Conservation (phyloP, 805 yeast genomes). For the Candida schatavii region DNA sequence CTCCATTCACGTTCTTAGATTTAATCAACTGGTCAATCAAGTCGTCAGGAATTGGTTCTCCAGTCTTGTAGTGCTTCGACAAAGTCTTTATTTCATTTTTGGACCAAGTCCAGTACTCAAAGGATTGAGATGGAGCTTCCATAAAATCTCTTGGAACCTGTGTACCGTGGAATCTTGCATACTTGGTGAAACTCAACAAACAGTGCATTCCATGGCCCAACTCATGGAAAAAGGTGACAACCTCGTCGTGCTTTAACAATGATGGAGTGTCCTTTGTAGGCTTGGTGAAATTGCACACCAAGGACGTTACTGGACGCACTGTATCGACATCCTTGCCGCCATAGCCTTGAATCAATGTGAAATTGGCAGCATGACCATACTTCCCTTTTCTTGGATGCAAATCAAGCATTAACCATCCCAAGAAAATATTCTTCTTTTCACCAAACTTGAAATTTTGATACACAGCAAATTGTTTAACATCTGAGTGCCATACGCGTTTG, state of each 20-base stretch:
- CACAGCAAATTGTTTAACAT: constrained; percentile 70
- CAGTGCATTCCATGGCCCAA: constrained; percentile 88
- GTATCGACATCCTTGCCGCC: constrained; percentile 41
- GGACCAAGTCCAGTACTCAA: constrained; percentile 88
- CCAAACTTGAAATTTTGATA: constrained; percentile 54
- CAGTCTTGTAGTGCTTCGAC: constrained; percentile 65
- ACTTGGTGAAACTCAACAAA: constrained; percentile 62
- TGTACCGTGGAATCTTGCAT: constrained; percentile 72
- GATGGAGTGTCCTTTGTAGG: constrained; percentile 70
- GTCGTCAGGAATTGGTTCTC: constrained; percentile 54
- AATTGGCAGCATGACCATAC: constrained; percentile 87
- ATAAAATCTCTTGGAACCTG: constrained; percentile 82
- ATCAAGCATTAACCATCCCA: constrained; percentile 79
- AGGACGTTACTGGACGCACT: constrained; percentile 66
- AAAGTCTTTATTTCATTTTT: constrained; percentile 53
- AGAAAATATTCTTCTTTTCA: constrained; percentile 47
- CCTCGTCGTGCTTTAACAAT: constrained; percentile 72
- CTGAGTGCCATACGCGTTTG: constrained; percentile 67
- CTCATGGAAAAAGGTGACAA: constrained; percentile 84
- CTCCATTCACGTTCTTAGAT: constrained; percentile 76
- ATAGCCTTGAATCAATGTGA: constrained; percentile 63
- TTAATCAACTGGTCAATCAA: constrained; percentile 56
- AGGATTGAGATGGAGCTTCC: constrained; percentile 87
- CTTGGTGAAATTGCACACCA: constrained; percentile 82
- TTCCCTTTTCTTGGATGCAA: constrained; percentile 84